Base-by-base conservation (phyloP, 139 green algal genomes). In the Deuterostichococcus epilithicus region DNA sequence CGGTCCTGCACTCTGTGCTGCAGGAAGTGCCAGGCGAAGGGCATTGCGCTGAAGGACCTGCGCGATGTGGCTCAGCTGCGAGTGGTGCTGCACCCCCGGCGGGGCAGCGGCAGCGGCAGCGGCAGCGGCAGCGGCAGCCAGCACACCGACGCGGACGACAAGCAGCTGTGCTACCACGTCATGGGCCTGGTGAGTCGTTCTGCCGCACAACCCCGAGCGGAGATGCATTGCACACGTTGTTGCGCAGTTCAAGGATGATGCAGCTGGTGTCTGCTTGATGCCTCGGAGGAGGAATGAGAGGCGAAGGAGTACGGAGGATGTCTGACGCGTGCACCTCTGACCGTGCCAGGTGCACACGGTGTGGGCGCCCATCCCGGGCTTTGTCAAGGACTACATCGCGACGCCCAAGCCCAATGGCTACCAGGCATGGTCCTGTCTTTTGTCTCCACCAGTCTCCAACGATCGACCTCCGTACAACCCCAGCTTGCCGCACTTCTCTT, bases 401-500 rank as follows among this genome's bases (percentile, higher is more conserved):
- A 95, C 90, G 2, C 90, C 93, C 47, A 97, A 97, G 77, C 66
- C 83, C 60, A 96, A 95, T 75, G 90, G 90, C 38, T 96, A 96
- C 82, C 89, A 90, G 79, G 81, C 73, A 37, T 18, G 74, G 15
- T 63, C 47, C 22, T 63, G 47, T 28, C 22, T 18, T 22, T 18
- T 22, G 23, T 73, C 1, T 52, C 1, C n/a, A n/a, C n/a, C n/a
- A n/a, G n/a, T n/a, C n/a, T n/a, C n/a, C n/a, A n/a, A n/a, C n/a
- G n/a, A n/a, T n/a, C n/a, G n/a, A n/a, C n/a, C n/a, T n/a, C n/a
- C n/a, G n/a, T n/a, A n/a, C n/a, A n/a, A n/a, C n/a, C n/a, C n/a
- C n/a, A n/a, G n/a, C n/a, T n/a, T n/a, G n/a, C n/a, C n/a, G n/a
- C n/a, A n/a, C 39, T 44, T 6, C 42, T 45, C 30, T 10, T 23